Evolutionary conservation across 306 rosid species (phyloP), one percentile per base, ranked within the genome.

Genomic region (Vicia faba): DNA sequence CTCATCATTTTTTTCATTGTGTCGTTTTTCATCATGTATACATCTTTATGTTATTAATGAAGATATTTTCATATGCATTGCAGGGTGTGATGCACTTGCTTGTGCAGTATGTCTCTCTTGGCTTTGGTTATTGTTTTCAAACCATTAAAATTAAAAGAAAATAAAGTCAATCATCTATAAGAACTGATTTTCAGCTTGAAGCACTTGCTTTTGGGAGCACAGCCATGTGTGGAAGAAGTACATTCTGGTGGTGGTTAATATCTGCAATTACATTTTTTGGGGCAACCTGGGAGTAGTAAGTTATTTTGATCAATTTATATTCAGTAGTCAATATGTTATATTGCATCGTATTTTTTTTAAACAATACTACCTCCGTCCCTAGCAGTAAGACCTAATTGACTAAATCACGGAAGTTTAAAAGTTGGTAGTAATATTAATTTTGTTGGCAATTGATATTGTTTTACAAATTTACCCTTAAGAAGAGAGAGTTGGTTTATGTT

Each of bases 1-100:
- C 68, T 61, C 29, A 13, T 58, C 25, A 11, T 49, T 54, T 38
- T 38, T 64, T 51, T 39, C 60, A n/a, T 14, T 73, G 45, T 55
- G 40, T 45, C 41, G 4, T 48, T 41, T 76, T 67, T 20, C 58
- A 31, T 60, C 23, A 7, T 35, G 14, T 13, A 14, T 59, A 36
- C 38, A 40, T 38, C n/a, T 46, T 4, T 20, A 66, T 60, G 29
- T 66, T 36, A 66, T 57, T 82, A 74, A 86, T 58, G 55, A 75
- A 48, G 68, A 60, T 45, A 31, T 70, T 84, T 61, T 65, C 67
- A 46, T 62, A 63, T 88, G 9, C 74, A 19, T 80, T 87, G 83
- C 89, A 95, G 99, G 99, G 64, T 95, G 99, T 61, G 99, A 95
- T 85, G 97, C 99, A 19, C 97, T 95, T 79, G 96, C 96, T 29